Evolutionary conservation across 148 eudicot species (phyloP), one percentile per base, ranked within the genome.

Genomic region (Silene latifolia): DNA sequence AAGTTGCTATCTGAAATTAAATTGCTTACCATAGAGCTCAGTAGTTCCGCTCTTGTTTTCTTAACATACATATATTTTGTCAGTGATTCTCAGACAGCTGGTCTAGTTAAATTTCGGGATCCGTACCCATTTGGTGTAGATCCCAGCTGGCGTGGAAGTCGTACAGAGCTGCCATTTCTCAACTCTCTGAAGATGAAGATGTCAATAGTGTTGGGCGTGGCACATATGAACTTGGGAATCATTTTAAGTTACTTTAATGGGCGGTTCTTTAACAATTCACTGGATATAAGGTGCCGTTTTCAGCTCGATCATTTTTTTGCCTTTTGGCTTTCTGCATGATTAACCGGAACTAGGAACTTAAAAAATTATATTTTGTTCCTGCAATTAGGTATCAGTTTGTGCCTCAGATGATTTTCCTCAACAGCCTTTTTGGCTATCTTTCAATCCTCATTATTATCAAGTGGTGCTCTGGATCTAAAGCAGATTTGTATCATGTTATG

Each of bases 121-220:
- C 83, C 99, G 32, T 96, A 96, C 82, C 98, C 99, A 61, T 96
- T 96, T 87, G 99, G 99, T 80, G 98, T 96, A 42, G 99, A 96
- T 80, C 98, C 99, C 74, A 92, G 94, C 79, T 96, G 99, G 99
- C 87, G 91, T 81, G 99, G 99, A 81, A 92, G 99, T 78, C 98
- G 99, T 69, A 53, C 98, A 10, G 99, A 96, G 85, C 96, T 96
- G 74, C 99, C 99, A 63, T 92, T 96, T 76, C 80, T 96, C 78
- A 96, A 96, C 83, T 96, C 99, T 65, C 71, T 67, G 17, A 96
- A 96, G 82, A 96, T 96, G 99, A 96, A 96, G 85, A 92, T 96
- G 99, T 96, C 99, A 17, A 96, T 96, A 84, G 82, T 96, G 82
- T 82, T 96, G 64, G 99, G 99, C 69, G 79, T 96, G 39, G 82